Conservation (phyloP, 2,329 filamentous ascomycete genomes). For the Neofusicoccum umdonicola region DNA sequence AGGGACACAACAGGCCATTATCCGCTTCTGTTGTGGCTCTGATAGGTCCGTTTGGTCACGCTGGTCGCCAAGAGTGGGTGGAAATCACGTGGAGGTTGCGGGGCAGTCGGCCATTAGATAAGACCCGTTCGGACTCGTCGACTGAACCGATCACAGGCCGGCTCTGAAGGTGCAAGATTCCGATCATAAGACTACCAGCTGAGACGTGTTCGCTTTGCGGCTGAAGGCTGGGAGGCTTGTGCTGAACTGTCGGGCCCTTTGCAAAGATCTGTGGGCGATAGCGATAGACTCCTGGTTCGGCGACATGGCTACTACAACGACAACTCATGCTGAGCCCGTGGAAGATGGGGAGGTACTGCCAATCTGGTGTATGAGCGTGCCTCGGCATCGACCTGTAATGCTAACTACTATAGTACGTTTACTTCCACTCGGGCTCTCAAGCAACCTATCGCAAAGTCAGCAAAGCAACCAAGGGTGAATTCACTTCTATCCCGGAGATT, state of each 20-base stretch:
- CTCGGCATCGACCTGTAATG: background rate
- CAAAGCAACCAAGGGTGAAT: constrained; percentile 7
- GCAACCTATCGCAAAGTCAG: constrained; percentile 10
- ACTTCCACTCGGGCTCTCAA: constrained; percentile 10
- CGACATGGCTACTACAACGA: background rate
- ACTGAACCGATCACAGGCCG: background rate
- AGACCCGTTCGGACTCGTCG: background rate
- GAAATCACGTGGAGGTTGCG: background rate
- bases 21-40: background rate
- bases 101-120: background rate
- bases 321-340: background rate
- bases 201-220: background rate
- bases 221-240: background rate
- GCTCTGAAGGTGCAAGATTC: background rate
- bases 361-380: too few relatives aligned
- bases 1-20: background rate
- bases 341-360: constrained; percentile 4
- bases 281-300: background rate
- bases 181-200: background rate
- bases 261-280: background rate
- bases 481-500: constrained; percentile 2
- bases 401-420: constrained; percentile 1
- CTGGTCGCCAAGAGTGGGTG: constrained; percentile 7
- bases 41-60: background rate
- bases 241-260: background rate